Evolutionary conservation across 2,329 filamentous ascomycete genomes (phyloP), one percentile per base, ranked within the genome.

Genomic region (Calonectria pteridis): DNA sequence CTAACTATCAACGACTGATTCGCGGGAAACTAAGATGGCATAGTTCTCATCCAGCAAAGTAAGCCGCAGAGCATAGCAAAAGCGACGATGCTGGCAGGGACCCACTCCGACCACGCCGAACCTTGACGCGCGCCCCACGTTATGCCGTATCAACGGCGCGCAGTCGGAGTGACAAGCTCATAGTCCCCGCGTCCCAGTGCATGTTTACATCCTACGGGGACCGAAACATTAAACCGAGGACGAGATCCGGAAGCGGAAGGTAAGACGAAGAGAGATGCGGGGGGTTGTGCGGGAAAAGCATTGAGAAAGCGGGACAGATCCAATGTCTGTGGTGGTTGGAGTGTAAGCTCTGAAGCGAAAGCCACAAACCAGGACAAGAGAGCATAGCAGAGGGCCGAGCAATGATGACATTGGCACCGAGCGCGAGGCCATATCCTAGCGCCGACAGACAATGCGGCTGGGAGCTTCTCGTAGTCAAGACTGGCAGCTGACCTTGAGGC

Each of bases 101-200:
- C 59, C 78, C 78, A 76, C 78, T 62, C 69, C 77, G 77, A 77
- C 31, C 59, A 63, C 72, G 31, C 55, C 55, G 37, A 69, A 46
- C 9, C 29, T 65, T 65, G 66, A 71, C 46, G 29, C n/a, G 62
- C 73, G 69, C 71, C 67, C 78, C 78, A 79, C 78, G 67, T 62
- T 33, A 72, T 67, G 75, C 79, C 77, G 79, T 70, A 58, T 70
- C 67, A 71, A 72, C 70, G 74, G 74, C 74, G 69, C 77, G 79
- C 69, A 70, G 67, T 78, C 79, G 79, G 72, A 71, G 71, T 77
- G 73, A 72, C 50, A 70, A 43, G 66, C 18, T 4, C 20, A 69
- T 59, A 18, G 35, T 43, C 29, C 55, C 66, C 55, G 58, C 66
- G 51, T 37, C 31, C 31, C 37, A 58, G 69, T 18, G 63, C 46